Conservation (phyloP, 2,329 filamentous ascomycete genomes). For the Aspergillus sp. region DNA sequence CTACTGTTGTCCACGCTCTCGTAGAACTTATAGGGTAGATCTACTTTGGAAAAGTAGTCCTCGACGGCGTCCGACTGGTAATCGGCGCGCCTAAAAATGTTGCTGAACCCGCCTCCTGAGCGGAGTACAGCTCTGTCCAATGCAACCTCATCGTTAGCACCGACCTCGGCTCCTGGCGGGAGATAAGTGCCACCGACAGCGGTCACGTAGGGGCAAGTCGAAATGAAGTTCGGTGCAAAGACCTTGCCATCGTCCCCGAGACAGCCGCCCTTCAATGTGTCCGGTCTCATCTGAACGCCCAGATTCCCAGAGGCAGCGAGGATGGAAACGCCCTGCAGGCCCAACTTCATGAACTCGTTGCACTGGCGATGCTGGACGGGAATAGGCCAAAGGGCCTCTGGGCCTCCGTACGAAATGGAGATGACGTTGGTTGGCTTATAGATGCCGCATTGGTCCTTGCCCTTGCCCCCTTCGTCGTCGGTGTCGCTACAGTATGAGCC, state of each 20-base stretch:
- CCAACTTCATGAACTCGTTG: slow-evolving; percentile 40
- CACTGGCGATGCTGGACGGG: slow-evolving; percentile 32
- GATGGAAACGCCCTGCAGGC: slow-evolving; percentile 39
- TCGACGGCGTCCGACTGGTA: slow-evolving; percentile 32
- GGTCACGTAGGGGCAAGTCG: slow-evolving; percentile 26
- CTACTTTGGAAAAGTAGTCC: slow-evolving; percentile 22
- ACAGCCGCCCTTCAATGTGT: slow-evolving; percentile 23
- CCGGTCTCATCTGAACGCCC: slow-evolving; percentile 29
- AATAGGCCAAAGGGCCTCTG: slow-evolving; percentile 25
- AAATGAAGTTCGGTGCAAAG: slow-evolving; percentile 32
- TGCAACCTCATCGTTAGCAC: slow-evolving; percentile 27
- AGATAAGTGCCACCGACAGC: slow-evolving; percentile 32
- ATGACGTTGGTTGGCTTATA: slow-evolving; percentile 47
- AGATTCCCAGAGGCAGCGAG: slow-evolving; percentile 40
- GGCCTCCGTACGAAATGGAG: slow-evolving; percentile 27
- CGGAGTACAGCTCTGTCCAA: slow-evolving; percentile 28
- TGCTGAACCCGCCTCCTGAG: slow-evolving; percentile 36
- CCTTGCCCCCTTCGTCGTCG: slow-evolving; percentile 32
- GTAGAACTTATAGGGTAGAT: slow-evolving; percentile 22
- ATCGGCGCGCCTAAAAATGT: slow-evolving; percentile 31
- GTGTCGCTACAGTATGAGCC: slow-evolving; percentile 41
- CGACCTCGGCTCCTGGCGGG: slow-evolving; percentile 17
- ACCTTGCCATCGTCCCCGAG: slow-evolving; percentile 23
- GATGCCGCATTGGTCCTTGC: slow-evolving; percentile 36
- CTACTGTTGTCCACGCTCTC: slow-evolving; percentile 21